These are phyloP conservation scores for Vararia minispora DNA, from an alignment of 768 basidiomycete genomes.

Conservation along the genomic window DNA sequence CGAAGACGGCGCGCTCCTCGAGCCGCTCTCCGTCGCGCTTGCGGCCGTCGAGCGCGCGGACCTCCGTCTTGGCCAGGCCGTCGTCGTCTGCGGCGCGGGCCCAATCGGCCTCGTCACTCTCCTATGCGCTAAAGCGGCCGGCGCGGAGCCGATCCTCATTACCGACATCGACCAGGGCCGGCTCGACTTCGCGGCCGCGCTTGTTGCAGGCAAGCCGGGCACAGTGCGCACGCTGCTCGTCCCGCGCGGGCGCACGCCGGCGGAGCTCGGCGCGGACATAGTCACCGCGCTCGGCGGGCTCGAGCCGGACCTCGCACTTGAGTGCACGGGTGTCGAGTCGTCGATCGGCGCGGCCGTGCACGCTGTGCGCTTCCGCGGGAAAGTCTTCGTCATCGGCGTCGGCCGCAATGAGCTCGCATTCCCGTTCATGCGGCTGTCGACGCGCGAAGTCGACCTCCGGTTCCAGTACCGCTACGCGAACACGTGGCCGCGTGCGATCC, in stretches of 20 bases:
- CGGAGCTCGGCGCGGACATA: conserved; percentile 41
- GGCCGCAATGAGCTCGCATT: conserved; percentile 52
- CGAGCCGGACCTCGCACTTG: conserved; percentile 38
- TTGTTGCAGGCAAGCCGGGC: conserved; percentile 32
- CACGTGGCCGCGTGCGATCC: conserved; percentile 77
- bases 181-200: conserved; percentile 52
- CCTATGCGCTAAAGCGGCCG: conserved; percentile 54
- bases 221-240: conserved; percentile 44
- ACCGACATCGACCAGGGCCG: conserved; percentile 58
- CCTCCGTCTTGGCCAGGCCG: conserved; percentile 52
- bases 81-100: conserved; percentile 56
- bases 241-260: conserved; percentile 30
- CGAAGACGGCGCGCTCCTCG: conserved; percentile 59
- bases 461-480: conserved; percentile 65
- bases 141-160: conserved; percentile 59
- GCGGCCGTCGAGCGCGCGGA: conserved; percentile 57
- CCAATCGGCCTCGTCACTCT: conserved; percentile 56
- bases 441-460: conserved; percentile 57
- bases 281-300: conserved; percentile 38
- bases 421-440: conserved; percentile 65
- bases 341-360: conserved; percentile 46
- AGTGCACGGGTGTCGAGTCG: conserved; percentile 55
- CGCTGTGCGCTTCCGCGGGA: conserved; percentile 44
- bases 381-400: conserved; percentile 62
- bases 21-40: conserved; percentile 55